Evolutionary conservation across 805 yeast genomes (phyloP), one percentile per base, ranked within the genome.

Genomic region (Candida oleophila): DNA sequence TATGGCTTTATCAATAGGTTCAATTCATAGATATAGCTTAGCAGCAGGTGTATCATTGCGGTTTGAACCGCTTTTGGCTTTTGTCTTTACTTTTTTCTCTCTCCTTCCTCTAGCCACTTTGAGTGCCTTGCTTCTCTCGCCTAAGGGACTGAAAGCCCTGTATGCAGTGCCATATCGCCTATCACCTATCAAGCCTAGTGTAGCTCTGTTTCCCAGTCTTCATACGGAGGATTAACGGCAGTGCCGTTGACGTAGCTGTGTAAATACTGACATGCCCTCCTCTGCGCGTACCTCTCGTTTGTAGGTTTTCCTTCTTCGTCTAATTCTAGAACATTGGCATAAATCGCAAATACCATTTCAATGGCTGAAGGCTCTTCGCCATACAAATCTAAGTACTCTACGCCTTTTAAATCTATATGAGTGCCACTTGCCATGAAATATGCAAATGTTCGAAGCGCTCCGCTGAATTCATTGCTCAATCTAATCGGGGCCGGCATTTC

Each of bases 281-380:
- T 37, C 22, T 37, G 42, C 5, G 49, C 45, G 20, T 28, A 28
- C 19, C 28, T 46, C 21, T 18, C 11, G 33, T 46, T 46, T 8
- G 43, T 36, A 16, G 42, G 42, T 18, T 41, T 32, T n/a, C 43
- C 43, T 19, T 41, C 30, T 7, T 38, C 43, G n/a, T 46, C 42
- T 15, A 46, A 33, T 15, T 37, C 41, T 11, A 46, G n/a, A 3
- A 41, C 44, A 20, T 46, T 46, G 12, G 39, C 25, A 22, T 30
- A 42, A 3, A 46, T 46, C 3, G 49, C 49, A 16, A 37, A 46
- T 18, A 36, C 38, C 42, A 41, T 44, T 32, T 42, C 49, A 15
- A 46, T 46, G 16, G 45, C 49, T 30, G 44, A 40, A 5, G 45
- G 45, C 37, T 46, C 49, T 21, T 46, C 43, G 3, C 49, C 45